A percentile compares a stretch with the other conserved stretches of the same genome.
These are phyloP conservation scores for Boletus rufocinnamomeus DNA, from an alignment of 768 basidiomycete genomes.

Conservation along the genomic window DNA sequence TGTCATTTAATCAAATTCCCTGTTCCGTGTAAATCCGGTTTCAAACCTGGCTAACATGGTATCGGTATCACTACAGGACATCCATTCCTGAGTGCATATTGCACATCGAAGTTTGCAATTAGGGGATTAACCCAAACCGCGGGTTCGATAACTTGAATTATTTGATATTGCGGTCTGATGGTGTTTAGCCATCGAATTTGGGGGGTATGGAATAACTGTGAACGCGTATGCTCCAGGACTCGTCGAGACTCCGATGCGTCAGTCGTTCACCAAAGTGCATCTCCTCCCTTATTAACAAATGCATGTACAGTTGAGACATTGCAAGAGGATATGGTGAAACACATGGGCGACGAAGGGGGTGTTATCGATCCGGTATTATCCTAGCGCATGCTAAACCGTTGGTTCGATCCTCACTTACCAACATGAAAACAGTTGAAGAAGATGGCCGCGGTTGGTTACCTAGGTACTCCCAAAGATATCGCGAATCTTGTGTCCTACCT, in stretches of 20 bases:
- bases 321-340: slow-evolving; percentile 11
- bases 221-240: slow-evolving; percentile 39
- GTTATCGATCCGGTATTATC: slow-evolving; percentile 19
- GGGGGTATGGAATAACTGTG: slow-evolving; percentile 34
- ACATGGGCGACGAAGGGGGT: slow-evolving; percentile 16
- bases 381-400: background rate
- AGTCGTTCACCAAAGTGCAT: background rate
- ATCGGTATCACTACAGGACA: slow-evolving; percentile 28
- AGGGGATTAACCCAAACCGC: slow-evolving; percentile 43
- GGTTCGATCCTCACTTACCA: background rate
- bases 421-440: slow-evolving; percentile 11
- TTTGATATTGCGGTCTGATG: background rate
- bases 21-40: background rate
- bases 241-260: slow-evolving; percentile 33
- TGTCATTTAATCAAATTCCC: background rate
- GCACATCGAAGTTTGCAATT: slow-evolving; percentile 44
- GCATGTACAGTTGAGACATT: slow-evolving; percentile 19
- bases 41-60: background rate
- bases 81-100: slow-evolving; percentile 34
- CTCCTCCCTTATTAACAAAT: background rate
- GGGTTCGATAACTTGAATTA: slow-evolving; percentile 9
- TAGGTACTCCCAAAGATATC: slow-evolving; percentile 34
- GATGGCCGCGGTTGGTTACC: slow-evolving; percentile 21
- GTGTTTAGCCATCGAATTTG: slow-evolving; percentile 35
- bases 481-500: slow-evolving; percentile 41